These are phyloP conservation scores for Tetrahymena borealis DNA, from an alignment of 73 alveolate species.

Conservation along the genomic window DNA sequence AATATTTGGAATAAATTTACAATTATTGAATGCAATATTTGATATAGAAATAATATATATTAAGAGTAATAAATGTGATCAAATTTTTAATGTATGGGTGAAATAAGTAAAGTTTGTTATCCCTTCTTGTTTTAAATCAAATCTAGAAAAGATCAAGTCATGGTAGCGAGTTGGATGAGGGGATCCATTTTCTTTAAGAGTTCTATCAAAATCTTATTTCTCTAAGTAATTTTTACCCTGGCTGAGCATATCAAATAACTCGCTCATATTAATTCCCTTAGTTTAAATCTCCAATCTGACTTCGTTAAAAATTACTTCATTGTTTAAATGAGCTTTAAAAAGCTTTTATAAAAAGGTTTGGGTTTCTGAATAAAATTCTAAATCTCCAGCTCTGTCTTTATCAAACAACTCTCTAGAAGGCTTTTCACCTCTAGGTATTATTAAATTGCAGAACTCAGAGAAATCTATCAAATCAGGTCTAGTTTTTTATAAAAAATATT, in stretches of 20 bases:
- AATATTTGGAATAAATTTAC: too few relatives aligned
- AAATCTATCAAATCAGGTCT: background rate
- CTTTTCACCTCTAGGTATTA: background rate
- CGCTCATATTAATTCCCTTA: background rate
- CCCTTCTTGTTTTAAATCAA: background rate
- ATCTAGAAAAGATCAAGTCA: background rate
- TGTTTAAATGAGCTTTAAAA: background rate
- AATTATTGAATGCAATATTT: too few relatives aligned
- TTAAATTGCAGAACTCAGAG: background rate
- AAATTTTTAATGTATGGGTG: background rate
- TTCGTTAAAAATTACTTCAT: background rate
- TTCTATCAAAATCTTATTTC: background rate
- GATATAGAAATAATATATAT: too few relatives aligned
- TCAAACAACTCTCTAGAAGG: background rate
- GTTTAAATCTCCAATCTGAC: background rate
- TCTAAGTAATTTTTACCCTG: background rate
- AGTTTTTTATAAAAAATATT: background rate
- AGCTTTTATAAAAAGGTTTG: background rate
- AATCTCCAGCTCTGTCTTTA: background rate
- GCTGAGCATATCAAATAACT: background rate
- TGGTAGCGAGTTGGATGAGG: background rate
- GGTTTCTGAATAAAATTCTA: background rate
- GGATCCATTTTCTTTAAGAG: background rate
- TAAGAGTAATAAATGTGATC: background rate
- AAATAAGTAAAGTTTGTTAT: background rate